Percentiles rank a stretch among this genome's conserved stretches.
Conservation (phyloP, 805 yeast genomes). For the Saturnispora silvae region DNA sequence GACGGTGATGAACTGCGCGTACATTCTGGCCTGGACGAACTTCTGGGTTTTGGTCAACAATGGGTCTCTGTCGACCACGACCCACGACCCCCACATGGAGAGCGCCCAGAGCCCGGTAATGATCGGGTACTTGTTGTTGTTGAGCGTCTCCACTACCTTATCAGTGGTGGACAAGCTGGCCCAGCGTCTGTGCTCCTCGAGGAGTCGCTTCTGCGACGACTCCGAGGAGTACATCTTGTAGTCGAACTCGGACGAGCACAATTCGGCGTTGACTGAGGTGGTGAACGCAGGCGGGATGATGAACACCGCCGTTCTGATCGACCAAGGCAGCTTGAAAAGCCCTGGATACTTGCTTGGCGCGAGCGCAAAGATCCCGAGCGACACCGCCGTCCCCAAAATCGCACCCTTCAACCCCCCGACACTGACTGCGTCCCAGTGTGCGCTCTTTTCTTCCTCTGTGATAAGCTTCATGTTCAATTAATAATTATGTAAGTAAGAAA, state of each 20-base stretch:
- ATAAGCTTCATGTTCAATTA: slow-evolving; percentile 13
- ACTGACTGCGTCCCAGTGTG: slow-evolving; percentile 10
- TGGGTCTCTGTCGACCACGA: slow-evolving; percentile 58
- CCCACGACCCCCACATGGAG: slow-evolving; percentile 74
- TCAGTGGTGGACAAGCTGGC: slow-evolving; percentile 36
- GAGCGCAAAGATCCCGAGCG: slow-evolving; percentile 42
- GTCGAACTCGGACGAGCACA: slow-evolving; percentile 59
- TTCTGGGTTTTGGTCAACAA: slow-evolving; percentile 69
- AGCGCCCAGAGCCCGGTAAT: slow-evolving; percentile 72
- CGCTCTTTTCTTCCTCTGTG: slow-evolving; percentile 15
- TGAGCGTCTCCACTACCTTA: slow-evolving; percentile 37
- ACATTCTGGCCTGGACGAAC: slow-evolving; percentile 82
- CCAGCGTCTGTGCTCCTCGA: slow-evolving; percentile 45
- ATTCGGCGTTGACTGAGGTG: slow-evolving; percentile 59
- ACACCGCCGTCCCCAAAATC: slow-evolving; percentile 40
- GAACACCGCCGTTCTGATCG: slow-evolving; percentile 52
- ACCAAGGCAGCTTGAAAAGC: slow-evolving; percentile 38
- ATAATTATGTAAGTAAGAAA: neutral
- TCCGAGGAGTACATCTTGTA: slow-evolving; percentile 44
- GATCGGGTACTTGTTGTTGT: slow-evolving; percentile 52
- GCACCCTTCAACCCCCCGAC: slow-evolving; percentile 16
- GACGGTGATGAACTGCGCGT: slow-evolving; percentile 77
- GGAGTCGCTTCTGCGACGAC: slow-evolving; percentile 28
- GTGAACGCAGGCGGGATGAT: slow-evolving; percentile 57
- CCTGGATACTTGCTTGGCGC: slow-evolving; percentile 39